Evolutionary conservation across 805 yeast genomes (phyloP).

Genomic region (Saccharomycopsis amapae): DNA sequence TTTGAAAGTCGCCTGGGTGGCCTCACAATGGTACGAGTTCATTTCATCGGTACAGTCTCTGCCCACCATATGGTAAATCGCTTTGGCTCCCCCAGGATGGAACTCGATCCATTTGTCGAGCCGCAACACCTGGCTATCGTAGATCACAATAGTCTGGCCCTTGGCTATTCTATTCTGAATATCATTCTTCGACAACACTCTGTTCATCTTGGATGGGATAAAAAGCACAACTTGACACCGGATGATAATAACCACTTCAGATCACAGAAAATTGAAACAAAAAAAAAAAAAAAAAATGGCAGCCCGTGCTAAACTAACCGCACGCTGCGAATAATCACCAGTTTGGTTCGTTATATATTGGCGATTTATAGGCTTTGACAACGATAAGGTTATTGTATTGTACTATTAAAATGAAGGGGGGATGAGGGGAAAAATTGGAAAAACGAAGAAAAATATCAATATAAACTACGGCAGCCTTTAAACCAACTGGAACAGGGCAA

Average conservation of each 20-base stretch:
- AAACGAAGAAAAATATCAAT: too few species aligned
- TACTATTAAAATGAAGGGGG: too few species aligned
- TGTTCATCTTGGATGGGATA: conserved; percentile 1
- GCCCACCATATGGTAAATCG: conserved; percentile 78
- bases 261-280: neutral
- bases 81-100: conserved; percentile 90
- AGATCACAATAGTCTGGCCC: conserved; percentile 68
- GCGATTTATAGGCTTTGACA: too few species aligned
- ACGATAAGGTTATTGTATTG: too few species aligned
- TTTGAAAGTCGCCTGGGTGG: conserved; percentile 44
- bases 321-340: too few species aligned
- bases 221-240: neutral
- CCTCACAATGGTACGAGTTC: conserved; percentile 70
- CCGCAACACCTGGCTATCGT: conserved; percentile 50
- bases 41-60: conserved; percentile 89
- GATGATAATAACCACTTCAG: neutral
- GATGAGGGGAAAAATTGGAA: too few species aligned
- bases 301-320: too few species aligned
- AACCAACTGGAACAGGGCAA: neutral
- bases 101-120: conserved; percentile 61
- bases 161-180: conserved; percentile 53
- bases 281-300: neutral
- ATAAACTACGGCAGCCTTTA: too few species aligned
- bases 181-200: conserved; percentile 35
- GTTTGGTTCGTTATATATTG: too few species aligned